A percentile compares a stretch with the other conserved stretches of the same genome.
Evolutionary conservation across 257 asterid genomes (phyloP).

Genomic region (Verbena officinalis): DNA sequence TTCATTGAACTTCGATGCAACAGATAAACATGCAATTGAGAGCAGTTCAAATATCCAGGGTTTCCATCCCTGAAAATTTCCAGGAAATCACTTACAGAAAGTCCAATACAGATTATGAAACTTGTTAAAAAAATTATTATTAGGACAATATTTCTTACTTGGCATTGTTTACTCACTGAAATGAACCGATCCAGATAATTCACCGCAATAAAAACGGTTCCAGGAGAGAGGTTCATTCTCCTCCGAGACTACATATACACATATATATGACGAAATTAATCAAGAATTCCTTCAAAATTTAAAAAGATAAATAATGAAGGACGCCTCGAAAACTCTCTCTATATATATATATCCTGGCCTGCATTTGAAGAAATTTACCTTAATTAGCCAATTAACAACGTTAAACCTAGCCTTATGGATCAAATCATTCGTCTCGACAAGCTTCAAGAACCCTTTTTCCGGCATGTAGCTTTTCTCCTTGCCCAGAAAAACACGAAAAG

Average conservation of each 20-base stretch:
- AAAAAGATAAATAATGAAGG: neutral
- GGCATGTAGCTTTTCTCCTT: conserved; percentile 58
- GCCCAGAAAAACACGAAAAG: conserved; percentile 31
- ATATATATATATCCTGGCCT: no score
- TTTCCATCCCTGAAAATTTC: conserved; percentile 53
- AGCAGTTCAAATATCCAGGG: conserved; percentile 65
- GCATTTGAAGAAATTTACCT: conserved; percentile 64
- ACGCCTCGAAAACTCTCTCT: no score
- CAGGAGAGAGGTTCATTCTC: conserved; percentile 54
- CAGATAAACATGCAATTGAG: conserved; percentile 63
- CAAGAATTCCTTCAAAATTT: neutral
- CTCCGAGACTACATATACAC: conserved; percentile 48
- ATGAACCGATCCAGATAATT: conserved; percentile 75
- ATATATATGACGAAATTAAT: no score
- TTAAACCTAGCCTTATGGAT: conserved; percentile 44
- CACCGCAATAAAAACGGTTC: conserved; percentile 59
- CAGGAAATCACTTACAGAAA: neutral
- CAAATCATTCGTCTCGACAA: conserved; percentile 27
- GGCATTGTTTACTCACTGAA: conserved; percentile 43
- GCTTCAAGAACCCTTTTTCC: conserved; percentile 31
- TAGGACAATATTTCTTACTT: conserved; percentile 37
- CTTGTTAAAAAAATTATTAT: neutral
- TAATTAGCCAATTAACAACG: conserved; percentile 55
- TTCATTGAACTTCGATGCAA: conserved; percentile 68
- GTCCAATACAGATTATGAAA: neutral